Percentiles rank a stretch among this genome's conserved stretches.
phyloP scores from a whole-genome alignment of 225 moss, liverwort and hornwort species.

The Takakia lepidozioides region DNA sequence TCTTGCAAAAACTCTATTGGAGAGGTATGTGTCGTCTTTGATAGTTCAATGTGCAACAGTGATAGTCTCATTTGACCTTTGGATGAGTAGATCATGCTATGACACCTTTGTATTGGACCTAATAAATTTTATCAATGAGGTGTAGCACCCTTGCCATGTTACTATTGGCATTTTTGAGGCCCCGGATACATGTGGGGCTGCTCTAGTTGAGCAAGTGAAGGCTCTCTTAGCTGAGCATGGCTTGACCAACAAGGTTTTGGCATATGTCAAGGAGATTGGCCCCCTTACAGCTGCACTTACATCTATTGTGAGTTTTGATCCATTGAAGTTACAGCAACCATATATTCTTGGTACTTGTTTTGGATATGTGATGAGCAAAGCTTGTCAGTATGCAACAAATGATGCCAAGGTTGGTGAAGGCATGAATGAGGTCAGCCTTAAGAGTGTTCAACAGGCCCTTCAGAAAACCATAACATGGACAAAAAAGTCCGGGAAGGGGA shows the following conservation, averaged over 20 bases:
- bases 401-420: background rate
- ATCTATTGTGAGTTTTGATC: background rate
- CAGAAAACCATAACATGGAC: background rate
- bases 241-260: slow-evolving; percentile 1
- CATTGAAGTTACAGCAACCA: background rate
- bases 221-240: background rate
- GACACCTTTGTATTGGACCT: background rate
- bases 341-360: background rate
- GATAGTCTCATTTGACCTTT: background rate
- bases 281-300: background rate
- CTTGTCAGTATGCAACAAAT: background rate
- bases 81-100: background rate
- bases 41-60: background rate
- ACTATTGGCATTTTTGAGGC: background rate
- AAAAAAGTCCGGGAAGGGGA: background rate
- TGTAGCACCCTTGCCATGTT: background rate
- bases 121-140: background rate
- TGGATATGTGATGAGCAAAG: background rate
- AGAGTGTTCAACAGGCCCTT: background rate
- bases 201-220: background rate
- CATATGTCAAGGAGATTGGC: background rate
- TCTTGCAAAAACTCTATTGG: background rate
- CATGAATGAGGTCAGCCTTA: background rate
- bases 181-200: background rate
- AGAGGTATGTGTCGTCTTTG: background rate